Evolutionary conservation across 108 stramenopile genomes (phyloP), one percentile per base, ranked within the genome.

Genomic region (Discostella pseudostelligera): DNA sequence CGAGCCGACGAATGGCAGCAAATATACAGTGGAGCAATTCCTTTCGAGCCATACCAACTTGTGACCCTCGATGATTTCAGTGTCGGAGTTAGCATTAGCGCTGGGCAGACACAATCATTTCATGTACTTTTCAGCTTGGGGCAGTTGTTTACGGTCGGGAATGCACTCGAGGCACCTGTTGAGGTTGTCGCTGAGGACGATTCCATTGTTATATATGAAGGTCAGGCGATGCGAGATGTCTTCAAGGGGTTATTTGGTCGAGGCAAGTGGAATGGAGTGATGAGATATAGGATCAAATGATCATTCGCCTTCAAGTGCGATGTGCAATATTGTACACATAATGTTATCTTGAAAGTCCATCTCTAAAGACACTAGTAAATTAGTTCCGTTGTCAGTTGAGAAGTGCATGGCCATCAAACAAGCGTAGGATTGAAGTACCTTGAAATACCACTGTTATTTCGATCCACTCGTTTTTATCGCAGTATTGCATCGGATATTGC

Each of bases 261-360:
- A 17, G 51, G 51, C 12, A 53, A 29, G 16, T 53, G 51, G 51
- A 19, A 13, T 53, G 51, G 51, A 17, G 28, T 19, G 26, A 20
- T 53, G 8, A 25, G 51, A 11, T 53, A 53, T 19, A 32, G 32
- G 5, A 32, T 5, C 32, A 32, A 32, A 32, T 32, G 3, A 32
- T 32, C 3, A 32, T 32, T 5, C 3, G 3, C 3, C 32, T 32
- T 32, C 32, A 32, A 32, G 4, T 3, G 3, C 4, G 32, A 32
- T 3, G 32, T 4, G 3, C 32, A 32, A 32, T 32, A 32, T 32
- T 32, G 3, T 32, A 32, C 32, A 32, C 32, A 4, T 3, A 32
- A 32, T 32, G 5, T 32, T 32, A 4, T 32, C 5, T 32, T 32
- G 5, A 32, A 32, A 4, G 32, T 32, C 32, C 32, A 5, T 5